Percentiles rank a stretch among this genome's conserved stretches.
Evolutionary conservation across 2,329 filamentous ascomycete genomes (phyloP).

Genomic region (Tothia fuscella): DNA sequence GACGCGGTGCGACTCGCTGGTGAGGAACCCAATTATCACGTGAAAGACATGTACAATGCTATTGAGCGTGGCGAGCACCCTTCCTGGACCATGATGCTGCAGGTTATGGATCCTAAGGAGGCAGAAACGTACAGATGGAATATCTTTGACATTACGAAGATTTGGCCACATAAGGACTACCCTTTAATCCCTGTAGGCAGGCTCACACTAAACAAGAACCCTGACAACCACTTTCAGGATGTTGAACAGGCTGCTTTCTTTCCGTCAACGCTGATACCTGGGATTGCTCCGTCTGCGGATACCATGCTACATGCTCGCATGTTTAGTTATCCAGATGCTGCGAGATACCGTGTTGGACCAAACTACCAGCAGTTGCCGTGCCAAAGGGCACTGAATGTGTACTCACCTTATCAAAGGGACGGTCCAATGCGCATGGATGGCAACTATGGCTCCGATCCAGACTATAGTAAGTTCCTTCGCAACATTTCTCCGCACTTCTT

Average conservation of each 20-base stretch:
- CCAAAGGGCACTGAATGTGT: too few relatives aligned
- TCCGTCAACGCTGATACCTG: slow-evolving; percentile 51
- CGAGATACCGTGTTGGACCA: slow-evolving; percentile 33
- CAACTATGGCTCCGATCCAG: too few relatives aligned
- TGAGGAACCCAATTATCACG: slow-evolving; percentile 25
- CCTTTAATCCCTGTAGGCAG: slow-evolving; percentile 38
- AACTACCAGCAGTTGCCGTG: slow-evolving; percentile 41
- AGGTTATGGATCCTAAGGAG: slow-evolving; percentile 42
- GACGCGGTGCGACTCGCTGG: slow-evolving; percentile 25
- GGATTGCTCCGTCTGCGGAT: slow-evolving; percentile 50
- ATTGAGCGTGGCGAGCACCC: slow-evolving; percentile 36
- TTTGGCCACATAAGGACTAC: slow-evolving; percentile 40
- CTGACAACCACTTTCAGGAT: slow-evolving; percentile 56
- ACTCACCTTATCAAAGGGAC: too few relatives aligned
- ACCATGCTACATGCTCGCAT: slow-evolving; percentile 50
- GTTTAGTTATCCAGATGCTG: slow-evolving; percentile 50
- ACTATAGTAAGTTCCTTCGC: too few relatives aligned
- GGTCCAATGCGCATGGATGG: too few relatives aligned
- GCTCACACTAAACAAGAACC: slow-evolving; percentile 41
- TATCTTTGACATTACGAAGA: slow-evolving; percentile 46
- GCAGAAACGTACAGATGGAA: slow-evolving; percentile 37
- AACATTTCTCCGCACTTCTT: too few relatives aligned
- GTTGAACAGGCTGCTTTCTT: slow-evolving; percentile 58
- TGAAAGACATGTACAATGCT: slow-evolving; percentile 30
- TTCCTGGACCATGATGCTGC: slow-evolving; percentile 41